Base-by-base conservation (phyloP, 768 basidiomycete genomes). In the Mycena galopus region DNA sequence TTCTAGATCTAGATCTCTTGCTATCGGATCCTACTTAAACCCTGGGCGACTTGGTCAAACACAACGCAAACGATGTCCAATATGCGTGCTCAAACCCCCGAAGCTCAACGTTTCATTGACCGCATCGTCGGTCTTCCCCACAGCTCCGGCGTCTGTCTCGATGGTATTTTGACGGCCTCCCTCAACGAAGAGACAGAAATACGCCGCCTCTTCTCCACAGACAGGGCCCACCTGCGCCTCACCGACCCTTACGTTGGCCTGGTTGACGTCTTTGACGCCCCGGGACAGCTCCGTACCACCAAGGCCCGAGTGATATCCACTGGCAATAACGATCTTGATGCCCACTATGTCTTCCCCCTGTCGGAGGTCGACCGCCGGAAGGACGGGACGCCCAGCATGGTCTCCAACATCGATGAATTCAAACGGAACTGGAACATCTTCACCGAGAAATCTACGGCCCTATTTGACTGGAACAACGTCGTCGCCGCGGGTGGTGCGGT, bases 391-490 rank as follows among this genome's bases (percentile, higher is more conserved):
- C 86, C 87, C 1, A 81, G 84, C 56, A 89, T 88, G 82, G 88
- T 88, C 7, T 71, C 80, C 1, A 81, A 81, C 73, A 77, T 90
- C 16, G 90, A 90, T 21, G 87, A 89, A 58, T 92, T 91, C 83
- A 86, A 87, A 81, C 86, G 86, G 81, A 90, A 90, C 76, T 92
- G 90, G 90, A 67, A 85, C 16, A 82, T 91, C 51, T 92, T 92
- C 79, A 88, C 87, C 14, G 90, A 92, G 76, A 88, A 88, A 3
- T 89, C 90, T 4, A 81, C 92, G 11, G 88, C 88, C 7, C 89
- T 91, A 75, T 81, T 91, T n/a, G 87, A 91, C 74, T 92, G 90
- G 90, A 89, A 84, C 79, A 91, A 91, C 74, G 88, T 92, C 69
- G 82, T 91, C n/a, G 90, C 86, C 33, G 90, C 90, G 53, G 90